Base-by-base conservation (phyloP, 768 basidiomycete genomes). In the Lactifluus echinatus region DNA sequence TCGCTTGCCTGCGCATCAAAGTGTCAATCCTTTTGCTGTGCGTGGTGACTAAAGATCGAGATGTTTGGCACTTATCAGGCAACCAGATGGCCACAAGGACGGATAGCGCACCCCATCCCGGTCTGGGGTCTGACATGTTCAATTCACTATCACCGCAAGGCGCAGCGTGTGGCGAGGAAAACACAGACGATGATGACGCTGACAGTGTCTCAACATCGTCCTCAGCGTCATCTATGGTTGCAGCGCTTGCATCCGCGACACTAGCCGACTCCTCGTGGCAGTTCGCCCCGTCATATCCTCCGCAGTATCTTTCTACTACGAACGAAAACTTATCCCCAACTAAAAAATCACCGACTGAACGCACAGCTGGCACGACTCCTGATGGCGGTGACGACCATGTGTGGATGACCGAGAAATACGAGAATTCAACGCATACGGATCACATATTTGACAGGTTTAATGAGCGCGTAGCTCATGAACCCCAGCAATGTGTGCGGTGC, bases 401-500 rank as follows among this genome's bases (percentile, higher is more conserved):
- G 15, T 88, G 85, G 90, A 69, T 75, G 11, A 71, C 79, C 5
- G 93, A 95, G 68, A 74, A 78, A 19, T 95, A 90, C 67, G 93
- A 93, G 71, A 84, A 87, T 66, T 86, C 87, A 14, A 66, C 87
- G 47, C 75, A 86, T 44, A 75, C 89, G 42, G 94, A 97, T 69
- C 82, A 83, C 53, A 81, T 91, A 3, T 97, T 98, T 68, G 87
- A 93, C 64, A 77, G 81, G 17, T 98, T 96, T 66, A 82, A 81
- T 50, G 81, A 82, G 65, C 76, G 92, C 33, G 80, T 91, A 11
- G 75, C 72, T 39, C 75, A 79, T 60, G 83, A 86, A 66, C 84
- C 85, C 24, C 80, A 86, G 63, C 95, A 98, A 68, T 94, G 93
- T 63, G 73, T 98, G 47, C 79, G 95, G 92, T 93, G 56, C 50